Evolutionary conservation across 1,284 basidiomycete genomes (phyloP).

Genomic region (Mycena citricolor): DNA sequence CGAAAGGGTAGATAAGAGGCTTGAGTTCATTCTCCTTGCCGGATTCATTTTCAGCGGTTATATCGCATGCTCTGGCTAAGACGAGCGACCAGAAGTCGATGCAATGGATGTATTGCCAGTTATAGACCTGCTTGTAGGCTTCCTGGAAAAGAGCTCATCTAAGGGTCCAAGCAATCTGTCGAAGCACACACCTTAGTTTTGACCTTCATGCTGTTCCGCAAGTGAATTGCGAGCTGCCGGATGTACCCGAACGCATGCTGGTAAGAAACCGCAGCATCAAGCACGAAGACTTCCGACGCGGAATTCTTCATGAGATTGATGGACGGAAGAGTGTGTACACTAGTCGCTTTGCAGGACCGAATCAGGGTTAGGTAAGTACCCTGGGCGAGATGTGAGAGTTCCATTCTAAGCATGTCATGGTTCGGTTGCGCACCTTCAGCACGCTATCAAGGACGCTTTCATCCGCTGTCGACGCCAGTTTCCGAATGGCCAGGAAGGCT

Average conservation of each 20-base stretch:
- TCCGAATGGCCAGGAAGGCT: constrained; percentile 85
- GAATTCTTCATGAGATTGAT: constrained; percentile 99
- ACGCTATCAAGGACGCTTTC: constrained; percentile 83
- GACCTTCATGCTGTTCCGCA: constrained; percentile 89
- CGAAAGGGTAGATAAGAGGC: constrained; percentile 91
- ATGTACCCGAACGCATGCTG: constrained; percentile 98
- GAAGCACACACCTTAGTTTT: constrained; percentile 67
- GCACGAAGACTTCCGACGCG: constrained; percentile 87
- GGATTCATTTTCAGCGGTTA: constrained; percentile 49
- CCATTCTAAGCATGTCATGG: too few species aligned
- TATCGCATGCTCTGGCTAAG: constrained; percentile 77
- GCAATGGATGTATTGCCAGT: constrained; percentile 97
- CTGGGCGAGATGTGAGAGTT: too few species aligned
- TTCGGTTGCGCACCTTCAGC: constrained; percentile 80
- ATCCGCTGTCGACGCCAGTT: constrained; percentile 79
- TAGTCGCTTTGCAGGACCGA: constrained; percentile 81
- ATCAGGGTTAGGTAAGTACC: constrained; percentile 86
- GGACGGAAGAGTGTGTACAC: constrained; percentile 84
- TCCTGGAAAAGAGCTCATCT: constrained; percentile 51
- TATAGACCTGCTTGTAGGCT: constrained; percentile 90
- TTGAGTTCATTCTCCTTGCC: constrained; percentile 77
- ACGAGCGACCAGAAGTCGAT: constrained; percentile 97
- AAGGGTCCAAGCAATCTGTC: constrained; percentile 23
- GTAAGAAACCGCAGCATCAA: constrained; percentile 77
- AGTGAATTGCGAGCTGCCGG: constrained; percentile 91